Conservation (phyloP, 257 asterid genomes). For the Anisodus tanguticus region DNA sequence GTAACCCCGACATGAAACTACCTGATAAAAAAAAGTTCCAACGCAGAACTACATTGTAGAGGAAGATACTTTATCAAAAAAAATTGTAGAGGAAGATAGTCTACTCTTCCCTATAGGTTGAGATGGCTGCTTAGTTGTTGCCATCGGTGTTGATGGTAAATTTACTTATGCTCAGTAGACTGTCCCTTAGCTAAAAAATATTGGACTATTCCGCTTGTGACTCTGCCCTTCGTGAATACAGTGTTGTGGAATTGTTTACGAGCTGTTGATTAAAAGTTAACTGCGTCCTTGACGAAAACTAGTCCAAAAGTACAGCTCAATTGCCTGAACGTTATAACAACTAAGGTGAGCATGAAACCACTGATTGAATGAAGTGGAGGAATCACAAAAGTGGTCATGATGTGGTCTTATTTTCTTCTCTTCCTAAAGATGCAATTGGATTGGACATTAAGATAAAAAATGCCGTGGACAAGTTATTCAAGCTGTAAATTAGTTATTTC, state of each 20-base stretch:
- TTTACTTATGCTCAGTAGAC: conserved; percentile 35
- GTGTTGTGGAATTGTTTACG: neutral
- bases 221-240: neutral
- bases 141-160: conserved; percentile 25
- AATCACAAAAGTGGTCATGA: neutral
- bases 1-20: neutral
- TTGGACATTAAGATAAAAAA: neutral
- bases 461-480: neutral
- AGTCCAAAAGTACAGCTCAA: neutral
- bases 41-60: neutral
- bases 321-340: neutral
- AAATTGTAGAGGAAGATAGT: neutral
- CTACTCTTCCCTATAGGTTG: neutral
- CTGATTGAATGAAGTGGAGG: conserved; percentile 13
- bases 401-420: conserved; percentile 2
- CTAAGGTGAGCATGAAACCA: neutral
- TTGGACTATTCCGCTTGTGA: neutral
- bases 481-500: conserved; percentile 4
- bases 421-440: neutral
- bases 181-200: conserved; percentile 29
- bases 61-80: neutral
- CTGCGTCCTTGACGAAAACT: neutral
- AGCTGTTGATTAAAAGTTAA: neutral
- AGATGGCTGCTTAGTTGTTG: neutral
- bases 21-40: neutral